phyloP scores from a whole-genome alignment of 192 early-diverging fungal species.

The Haplosporangium gracile region DNA sequence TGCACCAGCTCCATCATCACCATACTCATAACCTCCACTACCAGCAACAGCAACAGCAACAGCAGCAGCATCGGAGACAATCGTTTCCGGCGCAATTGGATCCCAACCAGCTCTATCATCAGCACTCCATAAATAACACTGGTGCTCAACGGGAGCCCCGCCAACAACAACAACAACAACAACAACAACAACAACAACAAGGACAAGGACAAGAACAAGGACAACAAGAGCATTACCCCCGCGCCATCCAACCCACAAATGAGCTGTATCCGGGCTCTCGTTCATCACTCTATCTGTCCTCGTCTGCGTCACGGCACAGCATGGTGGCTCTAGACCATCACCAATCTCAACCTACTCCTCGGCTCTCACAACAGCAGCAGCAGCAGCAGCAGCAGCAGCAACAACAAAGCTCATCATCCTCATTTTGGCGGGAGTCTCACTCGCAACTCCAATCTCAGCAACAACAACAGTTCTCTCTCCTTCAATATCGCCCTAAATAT shows the following conservation, averaged over 20 bases:
- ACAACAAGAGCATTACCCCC: neutral
- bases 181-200: no score
- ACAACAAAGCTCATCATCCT: slow-evolving; percentile 2
- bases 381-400: no score
- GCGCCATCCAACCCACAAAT: neutral
- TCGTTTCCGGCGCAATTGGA: neutral
- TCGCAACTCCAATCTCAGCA: neutral
- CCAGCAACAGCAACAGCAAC: neutral
- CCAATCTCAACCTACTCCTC: slow-evolving; percentile 2
- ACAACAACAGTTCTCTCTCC: neutral
- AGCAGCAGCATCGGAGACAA: slow-evolving; percentile 8
- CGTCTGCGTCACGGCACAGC: neutral
- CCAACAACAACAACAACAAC: neutral
- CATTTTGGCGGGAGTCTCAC: slow-evolving; percentile 8
- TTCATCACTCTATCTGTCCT: neutral
- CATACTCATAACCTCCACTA: neutral
- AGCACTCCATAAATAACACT: slow-evolving; percentile 26
- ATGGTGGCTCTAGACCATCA: neutral
- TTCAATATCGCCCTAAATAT: neutral
- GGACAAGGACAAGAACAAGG: no score
- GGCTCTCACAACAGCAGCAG: slow-evolving; percentile 8
- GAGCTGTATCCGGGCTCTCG: slow-evolving; percentile 11
- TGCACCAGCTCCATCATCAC: neutral
- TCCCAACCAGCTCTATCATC: neutral
- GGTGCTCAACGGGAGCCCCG: slow-evolving; percentile 38